Base-by-base conservation (phyloP, 257 asterid genomes). In the Penstemon davidsonii region DNA sequence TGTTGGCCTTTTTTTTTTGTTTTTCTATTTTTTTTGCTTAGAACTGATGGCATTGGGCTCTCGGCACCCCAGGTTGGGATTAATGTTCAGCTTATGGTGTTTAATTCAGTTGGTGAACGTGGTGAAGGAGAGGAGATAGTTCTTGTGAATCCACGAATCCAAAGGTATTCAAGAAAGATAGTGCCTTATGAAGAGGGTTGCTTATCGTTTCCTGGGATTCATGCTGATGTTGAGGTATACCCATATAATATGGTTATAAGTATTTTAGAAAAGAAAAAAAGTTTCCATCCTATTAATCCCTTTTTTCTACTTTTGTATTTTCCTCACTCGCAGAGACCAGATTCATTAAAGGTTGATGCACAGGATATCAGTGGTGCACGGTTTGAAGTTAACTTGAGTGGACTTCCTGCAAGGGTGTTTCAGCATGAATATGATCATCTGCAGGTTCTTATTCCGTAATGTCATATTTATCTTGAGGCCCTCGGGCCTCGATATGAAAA, bases 61-160 rank as follows among this genome's bases (percentile, higher is more conserved):
- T 83, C 97, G 4, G 97, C 96, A 40, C 97, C 99, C 41, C 97
- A 94, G 78, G 99, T 94, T 66, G 99, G 97, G 68, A 82, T 87
- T 18, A 91, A 88, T 74, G 81, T 90, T 63, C 95, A 80, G 67
- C 94, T 93, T 60, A 94, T 91, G 96, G 96, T 94, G 80, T 94
- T 94, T 77, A 94, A 94, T 86, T 84, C 90, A 5, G 86, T 61
- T 62, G 96, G 91, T 5, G 96, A 88, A 74, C 91, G 84, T 0
- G 96, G 96, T 62, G 86, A 88, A 72, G 97, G 96, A 68, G 89
- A 94, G 72, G 99, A 94, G 86, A 78, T 87, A 60, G 96, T 91
- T 64, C 95, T 94, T 7, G 85, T 94, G 25, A 91, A 94, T 83
- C 99, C 99, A 9, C 87, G 70, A 38, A 83, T 91, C 59, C 75